Evolutionary conservation across 805 yeast genomes (phyloP), one percentile per base, ranked within the genome.

Genomic region (Sugiyamaella valdiviana): DNA sequence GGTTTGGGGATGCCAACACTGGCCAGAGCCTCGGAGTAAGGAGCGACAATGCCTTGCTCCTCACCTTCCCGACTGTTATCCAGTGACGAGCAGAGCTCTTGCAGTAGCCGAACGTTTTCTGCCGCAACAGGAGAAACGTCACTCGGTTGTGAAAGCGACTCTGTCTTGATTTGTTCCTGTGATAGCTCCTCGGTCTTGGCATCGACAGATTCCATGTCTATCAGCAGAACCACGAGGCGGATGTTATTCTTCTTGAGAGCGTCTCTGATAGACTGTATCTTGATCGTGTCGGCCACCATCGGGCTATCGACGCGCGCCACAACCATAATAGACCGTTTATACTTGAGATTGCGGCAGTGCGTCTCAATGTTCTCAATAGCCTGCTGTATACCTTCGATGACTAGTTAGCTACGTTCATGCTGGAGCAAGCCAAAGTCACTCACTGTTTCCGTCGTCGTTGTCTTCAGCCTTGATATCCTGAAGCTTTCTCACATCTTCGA

Each of bases 311-410:
- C 54, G 42, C 59, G 63, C 3, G 76, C 63, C 6, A 73, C 50
- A 2, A 73, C 62, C 10, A 69, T 64, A 5, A 74, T 51, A 38
- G 66, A 70, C 48, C 75, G 61, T 5, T 54, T 60, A 51, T 63
- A 74, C 47, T 67, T 68, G 29, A 56, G 51, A 10, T 56, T 51
- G 32, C 54, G 46, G 42, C 65, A 57, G 36, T 51, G 53, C 15
- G 40, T 43, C 19, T 29, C 38, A 52, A 72, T 65, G 38, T 65
- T 51, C 14, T 63, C 66, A n/a, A 69, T 54, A 1, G 73, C 74
- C 22, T 68, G 61, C 6, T 66, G 56, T 17, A 73, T 51, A 41
- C 45, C 50, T 38, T 42, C 37, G 38, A 62, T 19, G 6, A 46
- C 50, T 40, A 52, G 52, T 14, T 40, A 19, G 20, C 39, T 17